Percentiles rank a stretch among this genome's conserved stretches.
phyloP scores from a whole-genome alignment of 2,329 filamentous ascomycete genomes.

The Monilinia laxa region DNA sequence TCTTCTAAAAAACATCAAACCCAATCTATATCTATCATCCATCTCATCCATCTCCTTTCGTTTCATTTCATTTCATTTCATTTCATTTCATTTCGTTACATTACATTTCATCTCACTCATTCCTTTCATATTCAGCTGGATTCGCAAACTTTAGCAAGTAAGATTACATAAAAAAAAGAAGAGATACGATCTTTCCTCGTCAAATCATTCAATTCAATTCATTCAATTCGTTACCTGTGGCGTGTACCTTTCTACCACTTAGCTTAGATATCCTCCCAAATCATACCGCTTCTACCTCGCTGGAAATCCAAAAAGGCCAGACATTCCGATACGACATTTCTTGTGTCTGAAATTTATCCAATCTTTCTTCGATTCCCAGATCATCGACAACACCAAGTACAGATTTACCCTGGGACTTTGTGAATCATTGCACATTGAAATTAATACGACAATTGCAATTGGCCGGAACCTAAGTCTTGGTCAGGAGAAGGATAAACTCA shows the following conservation, averaged over 20 bases:
- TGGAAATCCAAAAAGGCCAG: slow-evolving; percentile 1
- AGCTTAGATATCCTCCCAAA: neutral
- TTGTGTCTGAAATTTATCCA: slow-evolving; percentile 19
- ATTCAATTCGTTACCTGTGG: neutral
- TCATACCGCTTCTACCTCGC: neutral
- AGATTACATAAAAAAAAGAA: neutral
- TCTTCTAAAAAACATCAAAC: neutral
- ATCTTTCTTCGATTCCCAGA: slow-evolving; percentile 2
- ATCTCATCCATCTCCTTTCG: no score
- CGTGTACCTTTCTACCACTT: neutral
- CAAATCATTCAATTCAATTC: slow-evolving; percentile 1
- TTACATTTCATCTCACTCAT: neutral
- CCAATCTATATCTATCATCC: neutral
- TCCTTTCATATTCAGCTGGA: slow-evolving; percentile 16
- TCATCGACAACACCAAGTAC: slow-evolving; percentile 14
- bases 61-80: neutral
- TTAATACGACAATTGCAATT: slow-evolving; percentile 5
- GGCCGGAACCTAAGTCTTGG: slow-evolving; percentile 2
- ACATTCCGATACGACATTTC: slow-evolving; percentile 10
- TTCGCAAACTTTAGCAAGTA: neutral
- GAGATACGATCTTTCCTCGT: slow-evolving; percentile 1
- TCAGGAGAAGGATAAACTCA: slow-evolving; percentile 2
- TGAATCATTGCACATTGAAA: slow-evolving; percentile 19
- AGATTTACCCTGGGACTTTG: neutral
- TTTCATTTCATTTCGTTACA: no score